Base-by-base conservation (phyloP, 1,139 yeast genomes). In the Pichia sp. region DNA sequence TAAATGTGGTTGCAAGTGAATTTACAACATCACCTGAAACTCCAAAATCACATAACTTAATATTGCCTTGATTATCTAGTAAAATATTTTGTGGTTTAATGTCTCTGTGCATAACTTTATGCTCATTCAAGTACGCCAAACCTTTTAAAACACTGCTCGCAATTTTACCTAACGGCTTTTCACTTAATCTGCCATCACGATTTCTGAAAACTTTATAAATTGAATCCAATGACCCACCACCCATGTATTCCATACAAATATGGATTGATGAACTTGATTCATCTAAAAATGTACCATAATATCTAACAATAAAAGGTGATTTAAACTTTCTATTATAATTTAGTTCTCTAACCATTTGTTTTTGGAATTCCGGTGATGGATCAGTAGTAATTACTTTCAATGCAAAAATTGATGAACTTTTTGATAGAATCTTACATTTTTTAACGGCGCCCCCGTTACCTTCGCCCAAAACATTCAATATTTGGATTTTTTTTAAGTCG, bases 231-330 rank as follows among this genome's bases (percentile, higher is more conserved):
- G 96, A 87, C 46, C 82, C 80, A 1, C 97, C 98, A 31, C 91
- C 96, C 89, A 96, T 93, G 67, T 80, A 93, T 67, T 93, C 99
- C 98, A 93, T 93, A 45, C 96, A 91, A 38, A 93, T 93, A 62
- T 79, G 81, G 46, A 93, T 90, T 65, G 88, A 81, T 38, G 90
- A 87, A 57, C 79, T 81, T 55, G 80, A 79, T 61, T 84, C 89
- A 59, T 87, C 82, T 60, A 88, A 73, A 65, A 88, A 93, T 55
- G 96, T 90, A 3, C 99, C 98, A 65, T 88, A 93, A 68, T 93
- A 93, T 65, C 83, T 80, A 42, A 91, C 98, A 56, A 93, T 93
- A 64, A 83, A 85, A 6, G 89, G 88, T 44, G 95, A 85, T 60
- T 81, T 77, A 65, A 96, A 91, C 45, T 84, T 76, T 56, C 89